Percentiles rank a stretch among this genome's conserved stretches.
Conservation (phyloP, 768 basidiomycete species). For the Boletales sp. region DNA sequence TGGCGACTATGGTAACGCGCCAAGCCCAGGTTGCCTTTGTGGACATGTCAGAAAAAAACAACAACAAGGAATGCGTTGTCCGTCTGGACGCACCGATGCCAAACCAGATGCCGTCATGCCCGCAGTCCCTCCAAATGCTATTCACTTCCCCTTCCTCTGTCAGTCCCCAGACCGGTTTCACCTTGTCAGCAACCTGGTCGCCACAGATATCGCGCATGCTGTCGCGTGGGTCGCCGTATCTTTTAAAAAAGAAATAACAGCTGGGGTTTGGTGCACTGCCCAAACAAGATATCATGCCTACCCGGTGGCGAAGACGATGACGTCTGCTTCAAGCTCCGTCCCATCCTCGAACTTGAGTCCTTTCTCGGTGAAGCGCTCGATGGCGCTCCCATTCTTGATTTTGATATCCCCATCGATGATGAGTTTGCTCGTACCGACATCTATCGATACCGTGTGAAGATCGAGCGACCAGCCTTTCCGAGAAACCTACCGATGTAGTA, state of each 20-base stretch:
- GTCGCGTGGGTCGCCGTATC: constrained; percentile 44
- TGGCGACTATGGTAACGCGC: constrained; percentile 31
- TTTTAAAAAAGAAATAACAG: constrained; percentile 15
- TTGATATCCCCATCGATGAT: constrained; percentile 49
- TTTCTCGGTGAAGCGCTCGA: constrained; percentile 29
- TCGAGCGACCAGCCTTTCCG: not conserved
- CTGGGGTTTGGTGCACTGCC: too few species aligned
- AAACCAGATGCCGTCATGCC: constrained; percentile 36
- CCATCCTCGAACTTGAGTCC: constrained; percentile 31
- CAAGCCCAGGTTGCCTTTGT: constrained; percentile 20
- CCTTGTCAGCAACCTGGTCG: constrained; percentile 40
- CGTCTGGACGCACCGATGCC: constrained; percentile 19
- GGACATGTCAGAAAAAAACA: too few species aligned
- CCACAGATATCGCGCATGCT: constrained; percentile 44
- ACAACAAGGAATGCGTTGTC: too few species aligned
- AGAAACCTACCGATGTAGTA: constrained; percentile 36
- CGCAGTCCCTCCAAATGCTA: constrained; percentile 32
- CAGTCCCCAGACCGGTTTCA: constrained; percentile 58
- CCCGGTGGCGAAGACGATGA: constrained; percentile 33
- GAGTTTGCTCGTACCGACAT: constrained; percentile 40
- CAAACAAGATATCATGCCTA: not conserved
- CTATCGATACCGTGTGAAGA: constrained; percentile 8
- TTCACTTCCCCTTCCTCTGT: constrained; percentile 60
- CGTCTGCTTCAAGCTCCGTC: constrained; percentile 29
- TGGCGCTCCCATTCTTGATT: constrained; percentile 41